phyloP scores from a whole-genome alignment of 495 filamentous ascomycete species.

The Aspergillus ostianus region DNA sequence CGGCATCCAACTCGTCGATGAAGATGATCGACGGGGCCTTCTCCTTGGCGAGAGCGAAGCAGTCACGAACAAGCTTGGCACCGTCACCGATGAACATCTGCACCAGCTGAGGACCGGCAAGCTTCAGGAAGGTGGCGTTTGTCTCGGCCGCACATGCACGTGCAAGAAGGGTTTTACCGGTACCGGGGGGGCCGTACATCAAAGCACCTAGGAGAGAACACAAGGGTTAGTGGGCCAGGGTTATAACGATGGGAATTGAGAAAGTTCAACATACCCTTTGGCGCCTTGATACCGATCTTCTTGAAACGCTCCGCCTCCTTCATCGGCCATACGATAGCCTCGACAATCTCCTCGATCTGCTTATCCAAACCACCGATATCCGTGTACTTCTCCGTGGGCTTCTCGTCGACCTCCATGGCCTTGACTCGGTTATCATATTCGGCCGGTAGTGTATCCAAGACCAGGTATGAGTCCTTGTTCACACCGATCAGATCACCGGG shows the following conservation, averaged over 20 bases:
- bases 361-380: conserved; percentile 98
- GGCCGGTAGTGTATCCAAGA: conserved; percentile 95
- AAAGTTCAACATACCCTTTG: conserved; percentile 69
- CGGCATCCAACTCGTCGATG: conserved; percentile 96
- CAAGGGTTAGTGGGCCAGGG: conserved; percentile 19
- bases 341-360: conserved; percentile 99
- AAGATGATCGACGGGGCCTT: conserved; percentile 99
- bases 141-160: conserved; percentile 97
- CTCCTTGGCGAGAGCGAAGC: conserved; percentile 96
- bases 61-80: conserved; percentile 95
- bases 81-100: conserved; percentile 99
- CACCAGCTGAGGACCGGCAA: conserved; percentile 96
- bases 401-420: conserved; percentile 99
- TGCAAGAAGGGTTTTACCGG: conserved; percentile 93
- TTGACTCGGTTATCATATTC: conserved; percentile 99
- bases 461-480: conserved; percentile 99
- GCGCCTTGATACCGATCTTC: conserved; percentile 99
- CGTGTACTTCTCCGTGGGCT: conserved; percentile 98
- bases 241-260: not conserved
- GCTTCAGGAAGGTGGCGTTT: conserved; percentile 98
- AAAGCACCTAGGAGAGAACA: conserved; percentile 59
- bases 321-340: conserved; percentile 99
- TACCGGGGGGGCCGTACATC: conserved; percentile 98
- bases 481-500: conserved; percentile 96
- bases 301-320: conserved; percentile 98